phyloP scores from a whole-genome alignment of 768 basidiomycete genomes.

The Kwoniella newhampshirensis region DNA sequence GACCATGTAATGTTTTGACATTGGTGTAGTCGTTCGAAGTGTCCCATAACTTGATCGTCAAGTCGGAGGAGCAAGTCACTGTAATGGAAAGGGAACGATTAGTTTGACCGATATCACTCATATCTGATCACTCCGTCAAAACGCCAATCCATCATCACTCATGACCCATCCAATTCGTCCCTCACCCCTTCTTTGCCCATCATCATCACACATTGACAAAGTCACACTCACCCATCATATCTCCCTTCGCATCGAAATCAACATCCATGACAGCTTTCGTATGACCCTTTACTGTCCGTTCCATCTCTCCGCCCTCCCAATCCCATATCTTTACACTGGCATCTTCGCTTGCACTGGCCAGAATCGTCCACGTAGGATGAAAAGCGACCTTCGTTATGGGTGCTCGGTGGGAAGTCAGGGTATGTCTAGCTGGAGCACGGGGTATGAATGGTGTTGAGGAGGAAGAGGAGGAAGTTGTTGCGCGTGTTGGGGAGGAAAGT shows the following conservation, averaged over 20 bases:
- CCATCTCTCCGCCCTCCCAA: slow-evolving; percentile 93
- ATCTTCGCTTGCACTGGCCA: slow-evolving; percentile 85
- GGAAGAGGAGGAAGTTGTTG: slow-evolving; percentile 57
- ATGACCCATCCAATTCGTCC: neutral
- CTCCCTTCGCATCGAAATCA: slow-evolving; percentile 84
- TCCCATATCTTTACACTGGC: slow-evolving; percentile 92
- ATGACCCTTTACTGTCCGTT: slow-evolving; percentile 86
- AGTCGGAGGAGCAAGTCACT: slow-evolving; percentile 78
- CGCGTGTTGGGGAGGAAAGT: slow-evolving; percentile 58
- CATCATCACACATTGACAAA: neutral
- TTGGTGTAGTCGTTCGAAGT: slow-evolving; percentile 87
- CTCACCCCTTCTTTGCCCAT: neutral
- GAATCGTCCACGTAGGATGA: slow-evolving; percentile 77
- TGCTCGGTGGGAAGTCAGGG: slow-evolving; percentile 71
- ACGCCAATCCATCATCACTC: neutral
- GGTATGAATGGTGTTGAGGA: slow-evolving; percentile 68
- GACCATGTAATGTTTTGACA: slow-evolving; percentile 78
- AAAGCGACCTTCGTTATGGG: slow-evolving; percentile 78
- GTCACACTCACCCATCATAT: slow-evolving; percentile 65
- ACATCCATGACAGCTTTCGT: slow-evolving; percentile 84
- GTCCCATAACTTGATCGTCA: slow-evolving; percentile 92
- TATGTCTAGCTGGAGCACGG: slow-evolving; percentile 74
- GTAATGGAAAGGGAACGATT: neutral
- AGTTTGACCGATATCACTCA: neutral
- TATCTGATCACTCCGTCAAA: neutral